Evolutionary conservation across 2,329 filamentous ascomycete species (phyloP).

Genomic region (Helicocarpus griseus): DNA sequence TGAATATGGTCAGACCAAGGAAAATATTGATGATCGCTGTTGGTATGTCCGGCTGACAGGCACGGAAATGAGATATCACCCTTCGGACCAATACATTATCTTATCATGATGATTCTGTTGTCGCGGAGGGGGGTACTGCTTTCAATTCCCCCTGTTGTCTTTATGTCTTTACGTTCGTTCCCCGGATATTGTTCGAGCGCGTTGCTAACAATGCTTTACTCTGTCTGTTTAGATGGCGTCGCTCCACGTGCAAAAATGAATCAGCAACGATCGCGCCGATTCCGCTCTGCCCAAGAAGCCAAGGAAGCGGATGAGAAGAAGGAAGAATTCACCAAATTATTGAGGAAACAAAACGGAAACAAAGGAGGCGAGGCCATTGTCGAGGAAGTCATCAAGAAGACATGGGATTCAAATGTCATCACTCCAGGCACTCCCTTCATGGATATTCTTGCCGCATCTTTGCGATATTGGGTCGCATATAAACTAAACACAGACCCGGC

Average conservation of each 20-base stretch:
- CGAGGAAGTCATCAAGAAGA: conserved; percentile 63
- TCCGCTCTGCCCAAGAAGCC: conserved; percentile 87
- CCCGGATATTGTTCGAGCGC: background rate
- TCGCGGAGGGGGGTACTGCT: conserved; percentile 23
- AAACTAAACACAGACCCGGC: conserved; percentile 94
- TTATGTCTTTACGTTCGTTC: conserved; percentile 3
- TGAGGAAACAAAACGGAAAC: conserved; percentile 68
- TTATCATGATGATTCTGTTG: conserved; percentile 15
- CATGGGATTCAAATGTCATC: conserved; percentile 82
- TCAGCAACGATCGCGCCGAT: conserved; percentile 91
- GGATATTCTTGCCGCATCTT: conserved; percentile 81
- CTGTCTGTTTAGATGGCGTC: conserved; percentile 62
- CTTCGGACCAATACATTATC: conserved; percentile 22
- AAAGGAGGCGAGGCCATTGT: conserved; percentile 52
- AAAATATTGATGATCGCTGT: conserved; percentile 97
- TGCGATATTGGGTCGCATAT: conserved; percentile 95
- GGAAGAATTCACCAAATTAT: conserved; percentile 72
- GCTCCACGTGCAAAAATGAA: conserved; percentile 99
- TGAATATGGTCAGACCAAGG: conserved; percentile 95
- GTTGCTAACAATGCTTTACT: conserved; percentile 18
- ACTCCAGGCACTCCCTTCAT: conserved; percentile 98
- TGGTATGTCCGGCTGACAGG: conserved; percentile 40
- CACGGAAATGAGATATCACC: conserved; percentile 11
- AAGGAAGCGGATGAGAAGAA: conserved; percentile 90
- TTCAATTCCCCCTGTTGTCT: conserved; percentile 6